Percentiles rank a stretch among this genome's conserved stretches.
phyloP scores from a whole-genome alignment of 2,329 filamentous ascomycete species.

The Exophiala xenobiotica region DNA sequence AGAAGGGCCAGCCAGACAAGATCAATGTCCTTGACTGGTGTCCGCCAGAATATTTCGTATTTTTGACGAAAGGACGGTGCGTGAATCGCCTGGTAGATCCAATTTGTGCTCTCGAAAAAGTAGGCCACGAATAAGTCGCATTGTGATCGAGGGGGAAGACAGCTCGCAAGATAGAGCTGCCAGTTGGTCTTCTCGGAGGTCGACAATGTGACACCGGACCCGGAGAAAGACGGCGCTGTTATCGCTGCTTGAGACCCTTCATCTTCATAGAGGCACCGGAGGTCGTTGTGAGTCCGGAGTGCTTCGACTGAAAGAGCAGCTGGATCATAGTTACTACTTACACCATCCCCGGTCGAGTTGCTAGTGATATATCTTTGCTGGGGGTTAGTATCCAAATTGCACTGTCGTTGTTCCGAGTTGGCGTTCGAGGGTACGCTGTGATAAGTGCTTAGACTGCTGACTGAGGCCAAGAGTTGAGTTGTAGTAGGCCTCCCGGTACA shows the following conservation, averaged over 20 bases:
- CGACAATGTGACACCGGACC: background rate
- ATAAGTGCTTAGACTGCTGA: background rate
- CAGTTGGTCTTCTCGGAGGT: conserved; percentile 23
- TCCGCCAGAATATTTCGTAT: conserved; percentile 34
- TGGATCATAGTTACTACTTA: no score
- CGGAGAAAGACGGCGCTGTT: background rate
- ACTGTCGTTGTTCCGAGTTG: background rate
- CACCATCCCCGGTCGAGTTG: background rate
- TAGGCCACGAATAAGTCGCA: conserved; percentile 34
- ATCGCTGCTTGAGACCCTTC: background rate
- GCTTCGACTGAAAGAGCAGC: background rate
- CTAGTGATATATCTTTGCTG: background rate
- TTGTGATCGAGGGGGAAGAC: conserved; percentile 28
- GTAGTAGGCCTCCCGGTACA: background rate
- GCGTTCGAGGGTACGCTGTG: background rate
- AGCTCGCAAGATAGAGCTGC: conserved; percentile 28
- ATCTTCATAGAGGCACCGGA: background rate
- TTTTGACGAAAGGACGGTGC: conserved; percentile 29
- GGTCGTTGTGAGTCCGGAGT: conserved; percentile 1
- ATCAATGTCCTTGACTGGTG: conserved; percentile 31
- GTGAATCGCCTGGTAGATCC: conserved; percentile 34
- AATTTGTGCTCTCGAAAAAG: conserved; percentile 36
- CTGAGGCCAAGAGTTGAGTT: background rate
- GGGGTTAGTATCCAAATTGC: background rate
- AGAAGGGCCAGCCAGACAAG: conserved; percentile 36